These are phyloP conservation scores for Apostasia ramifera DNA, from an alignment of 106 monocot genomes.

Conservation along the genomic window DNA sequence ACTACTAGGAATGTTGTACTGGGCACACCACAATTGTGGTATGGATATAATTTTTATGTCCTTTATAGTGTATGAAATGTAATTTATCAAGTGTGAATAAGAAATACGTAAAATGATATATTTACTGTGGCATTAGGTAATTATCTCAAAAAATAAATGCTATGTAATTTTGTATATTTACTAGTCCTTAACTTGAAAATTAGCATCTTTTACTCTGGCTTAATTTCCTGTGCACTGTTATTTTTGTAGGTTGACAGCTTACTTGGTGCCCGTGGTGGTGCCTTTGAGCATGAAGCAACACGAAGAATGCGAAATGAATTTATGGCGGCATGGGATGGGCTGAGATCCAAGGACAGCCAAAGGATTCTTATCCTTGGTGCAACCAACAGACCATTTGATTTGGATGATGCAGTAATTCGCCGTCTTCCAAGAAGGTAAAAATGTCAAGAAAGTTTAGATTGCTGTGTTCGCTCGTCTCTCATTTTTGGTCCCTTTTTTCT, in stretches of 20 bases:
- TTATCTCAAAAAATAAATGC: no score
- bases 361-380: constrained; percentile 90
- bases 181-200: no score
- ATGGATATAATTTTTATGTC: no score
- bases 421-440: constrained; percentile 89
- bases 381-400: constrained; percentile 98
- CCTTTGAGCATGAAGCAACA: constrained; percentile 94
- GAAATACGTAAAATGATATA: no score
- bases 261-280: constrained; percentile 92
- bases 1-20: no score
- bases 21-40: no score
- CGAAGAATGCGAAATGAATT: constrained; percentile 93
- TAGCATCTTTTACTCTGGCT: no score
- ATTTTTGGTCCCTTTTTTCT: background rate
- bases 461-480: background rate
- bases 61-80: no score
- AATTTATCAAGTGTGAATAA: no score
- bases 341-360: constrained; percentile 89
- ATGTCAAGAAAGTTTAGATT: background rate
- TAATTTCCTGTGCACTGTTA: background rate
- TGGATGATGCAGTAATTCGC: constrained; percentile 99
- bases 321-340: constrained; percentile 99
- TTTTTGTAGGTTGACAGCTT: constrained; percentile 75
- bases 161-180: no score
- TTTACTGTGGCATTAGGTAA: no score